Evolutionary conservation across 139 green algal genomes (phyloP).

Genomic region (Coelastrella sp.): DNA sequence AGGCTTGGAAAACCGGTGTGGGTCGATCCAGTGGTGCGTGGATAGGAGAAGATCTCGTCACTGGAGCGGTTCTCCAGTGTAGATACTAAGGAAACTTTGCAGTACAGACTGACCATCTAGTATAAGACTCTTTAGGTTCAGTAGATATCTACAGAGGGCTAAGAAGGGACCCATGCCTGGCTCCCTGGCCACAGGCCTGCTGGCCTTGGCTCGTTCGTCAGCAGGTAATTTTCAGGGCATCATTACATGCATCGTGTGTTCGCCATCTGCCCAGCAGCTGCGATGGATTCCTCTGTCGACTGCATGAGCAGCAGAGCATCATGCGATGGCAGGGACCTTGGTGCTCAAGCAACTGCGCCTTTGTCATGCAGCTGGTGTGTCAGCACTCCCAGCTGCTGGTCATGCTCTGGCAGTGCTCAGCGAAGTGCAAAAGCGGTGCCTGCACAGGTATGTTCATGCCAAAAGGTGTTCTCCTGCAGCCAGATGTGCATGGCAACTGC

Average conservation of each 20-base stretch:
- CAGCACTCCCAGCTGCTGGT: conserved; percentile 21
- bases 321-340: neutral
- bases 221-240: neutral
- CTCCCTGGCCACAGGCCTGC: conserved; percentile 38
- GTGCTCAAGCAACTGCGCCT: too few relatives aligned
- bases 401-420: neutral
- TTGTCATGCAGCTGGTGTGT: conserved; percentile 8
- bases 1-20: neutral
- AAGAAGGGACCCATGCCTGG: neutral
- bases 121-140: neutral
- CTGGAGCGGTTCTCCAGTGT: neutral
- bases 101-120: neutral
- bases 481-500: neutral
- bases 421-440: conserved; percentile 13
- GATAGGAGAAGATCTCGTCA: conserved; percentile 1
- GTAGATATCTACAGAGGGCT: neutral
- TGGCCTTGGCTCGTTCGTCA: conserved; percentile 14
- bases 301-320: neutral
- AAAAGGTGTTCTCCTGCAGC: neutral
- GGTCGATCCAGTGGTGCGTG: neutral
- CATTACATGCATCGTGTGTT: neutral
- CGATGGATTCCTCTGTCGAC: neutral
- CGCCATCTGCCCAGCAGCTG: neutral
- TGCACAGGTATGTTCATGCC: conserved; percentile 37
- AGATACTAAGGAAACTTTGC: neutral